A percentile compares a stretch with the other conserved stretches of the same genome.
Conservation (phyloP, 441 rosid genomes). For the Adansonia madagascariensis region DNA sequence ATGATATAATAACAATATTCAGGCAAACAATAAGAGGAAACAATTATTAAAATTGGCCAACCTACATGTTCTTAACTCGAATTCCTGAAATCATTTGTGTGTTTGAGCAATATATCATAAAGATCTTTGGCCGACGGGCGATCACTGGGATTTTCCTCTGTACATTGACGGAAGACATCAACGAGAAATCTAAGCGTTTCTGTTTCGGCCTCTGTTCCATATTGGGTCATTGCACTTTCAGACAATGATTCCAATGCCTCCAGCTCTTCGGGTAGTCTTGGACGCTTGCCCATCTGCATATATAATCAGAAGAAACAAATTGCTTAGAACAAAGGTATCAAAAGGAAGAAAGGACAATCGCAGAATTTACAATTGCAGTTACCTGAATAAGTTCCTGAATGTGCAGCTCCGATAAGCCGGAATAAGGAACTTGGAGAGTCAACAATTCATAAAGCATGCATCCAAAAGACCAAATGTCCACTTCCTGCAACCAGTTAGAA, state of each 20-base stretch:
- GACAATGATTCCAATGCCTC: slow-evolving; percentile 47
- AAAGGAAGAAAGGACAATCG: not conserved
- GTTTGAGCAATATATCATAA: slow-evolving; percentile 50
- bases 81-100: slow-evolving; percentile 30
- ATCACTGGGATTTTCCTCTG: slow-evolving; percentile 64
- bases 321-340: slow-evolving; percentile 7
- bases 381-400: slow-evolving; percentile 86
- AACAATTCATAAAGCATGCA: slow-evolving; percentile 83
- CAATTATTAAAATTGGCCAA: slow-evolving; percentile 20
- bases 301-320: slow-evolving; percentile 16
- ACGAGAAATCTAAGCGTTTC: slow-evolving; percentile 66
- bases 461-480: slow-evolving; percentile 95
- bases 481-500: slow-evolving; percentile 66
- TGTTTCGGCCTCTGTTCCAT: slow-evolving; percentile 45
- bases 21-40: slow-evolving; percentile 42
- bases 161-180: slow-evolving; percentile 64
- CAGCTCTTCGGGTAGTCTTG: slow-evolving; percentile 61
- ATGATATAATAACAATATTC: slow-evolving; percentile 27
- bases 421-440: slow-evolving; percentile 82
- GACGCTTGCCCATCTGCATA: slow-evolving; percentile 72
- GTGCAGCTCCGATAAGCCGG: slow-evolving; percentile 57
- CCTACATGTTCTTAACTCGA: slow-evolving; percentile 32
- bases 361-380: not conserved
- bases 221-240: slow-evolving; percentile 38
- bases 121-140: slow-evolving; percentile 71